Percentiles rank a stretch among this genome's conserved stretches.
phyloP scores from a whole-genome alignment of 2,329 filamentous ascomycete genomes.

The Apiospora aurea region DNA sequence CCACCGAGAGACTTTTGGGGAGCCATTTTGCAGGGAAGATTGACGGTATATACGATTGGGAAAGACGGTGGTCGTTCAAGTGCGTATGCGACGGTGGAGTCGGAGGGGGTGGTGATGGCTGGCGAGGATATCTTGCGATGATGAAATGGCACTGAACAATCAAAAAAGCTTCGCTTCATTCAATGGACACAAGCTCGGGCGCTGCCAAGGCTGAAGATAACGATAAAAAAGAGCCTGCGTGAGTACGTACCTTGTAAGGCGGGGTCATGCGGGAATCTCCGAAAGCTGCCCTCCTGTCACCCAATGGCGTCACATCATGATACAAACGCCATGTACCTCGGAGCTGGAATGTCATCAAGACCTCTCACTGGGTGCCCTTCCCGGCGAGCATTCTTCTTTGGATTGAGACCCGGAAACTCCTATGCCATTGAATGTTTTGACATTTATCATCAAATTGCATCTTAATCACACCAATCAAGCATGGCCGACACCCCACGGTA shows the following conservation, averaged over 20 bases:
- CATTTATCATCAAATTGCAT: background rate
- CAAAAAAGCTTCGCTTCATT: conserved; percentile 20
- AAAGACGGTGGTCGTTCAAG: background rate
- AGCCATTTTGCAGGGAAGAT: conserved; percentile 56
- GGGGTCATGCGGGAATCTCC: background rate
- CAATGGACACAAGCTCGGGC: background rate
- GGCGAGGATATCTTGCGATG: background rate
- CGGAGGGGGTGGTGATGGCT: background rate
- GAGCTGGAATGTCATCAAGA: conserved; percentile 18
- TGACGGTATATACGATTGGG: background rate
- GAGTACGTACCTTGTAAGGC: background rate
- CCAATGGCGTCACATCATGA: conserved; percentile 20
- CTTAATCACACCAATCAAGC: background rate
- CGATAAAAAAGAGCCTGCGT: background rate
- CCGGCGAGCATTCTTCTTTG: background rate
- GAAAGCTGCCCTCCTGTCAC: background rate
- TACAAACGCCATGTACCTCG: background rate
- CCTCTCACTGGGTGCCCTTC: background rate
- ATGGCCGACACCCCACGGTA: conserved; percentile 14
- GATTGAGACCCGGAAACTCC: background rate
- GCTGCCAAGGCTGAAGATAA: background rate
- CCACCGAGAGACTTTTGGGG: conserved; percentile 67
- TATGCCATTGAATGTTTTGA: background rate
- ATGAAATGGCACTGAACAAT: background rate
- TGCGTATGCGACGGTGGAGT: conserved; percentile 8